Base-by-base conservation (phyloP, 2,329 filamentous ascomycete species). In the Xylogone sp. region DNA sequence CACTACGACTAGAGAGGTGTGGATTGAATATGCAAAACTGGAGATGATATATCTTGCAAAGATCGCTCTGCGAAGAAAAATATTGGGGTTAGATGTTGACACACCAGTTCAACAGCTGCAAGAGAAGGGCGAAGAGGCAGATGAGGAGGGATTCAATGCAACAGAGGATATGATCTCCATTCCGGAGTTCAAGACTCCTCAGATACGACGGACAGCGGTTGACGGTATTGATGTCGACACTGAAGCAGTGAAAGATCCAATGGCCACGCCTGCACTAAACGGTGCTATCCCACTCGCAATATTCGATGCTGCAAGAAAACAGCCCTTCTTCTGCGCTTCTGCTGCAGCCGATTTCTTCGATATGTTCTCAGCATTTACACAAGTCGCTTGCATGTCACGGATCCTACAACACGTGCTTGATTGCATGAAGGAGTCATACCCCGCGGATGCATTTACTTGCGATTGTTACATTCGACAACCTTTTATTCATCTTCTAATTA, bases 241-340 rank as follows among this genome's bases (percentile, higher is more conserved):
- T 2, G 66, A 67, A 48, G 64, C 63, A 3, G 53, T 48, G 21
- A 62, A 65, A 43, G 64, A 68, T 46, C 65, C 62, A 5, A 67
- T 65, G 57, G 74, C 77, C 52, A 93, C 91, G 45, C 91, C 93
- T 3, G 90, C 90, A 9, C 77, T 97, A 56, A 89, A 88, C 54
- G 94, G 94, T n/a, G 94, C 90, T 16, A 96, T 99, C 59, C 92
- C 94, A 2, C 81, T 91, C 51, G 91, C 93, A 39, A 89, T 99
- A 45, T 97, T 96, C 64, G 90, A 96, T 63, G 83, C 90, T 20
- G 86, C 91, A 5, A 84, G 84, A 72, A 90, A 87, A 67, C 86
- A 96, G 62, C 81, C 87, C 48, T 84, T 88, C 58, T 83, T 86
- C 66, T 81, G 80, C 53, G 70, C 83, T 1, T 72, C 75, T 1